Evolutionary conservation across 345 rosid species (phyloP), one percentile per base, ranked within the genome.

Genomic region (Rhizophora apiculata): DNA sequence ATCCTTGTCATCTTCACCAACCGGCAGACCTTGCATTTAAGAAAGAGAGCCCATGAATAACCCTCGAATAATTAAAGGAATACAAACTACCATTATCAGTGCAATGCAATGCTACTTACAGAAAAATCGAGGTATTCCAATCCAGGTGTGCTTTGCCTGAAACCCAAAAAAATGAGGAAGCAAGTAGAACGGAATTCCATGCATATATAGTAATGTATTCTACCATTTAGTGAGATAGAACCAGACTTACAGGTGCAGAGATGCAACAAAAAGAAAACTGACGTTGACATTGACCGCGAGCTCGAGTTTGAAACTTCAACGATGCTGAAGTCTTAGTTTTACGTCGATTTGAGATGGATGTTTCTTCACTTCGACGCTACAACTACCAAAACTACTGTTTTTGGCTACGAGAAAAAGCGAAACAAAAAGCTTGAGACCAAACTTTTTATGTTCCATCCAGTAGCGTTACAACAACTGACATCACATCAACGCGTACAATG

Each of bases 201-300:
- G 30, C 20, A 51, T 9, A 58, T 31, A 31, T 22, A 2, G 57
- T 72, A 87, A 68, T 56, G 82, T 82, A 63, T 79, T 76, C 88
- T 85, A 84, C 89, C 92, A 88, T 49, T 69, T 83, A 31, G 27
- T 72, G 65, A 7, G 3, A 59, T 7, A 8, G 1, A 13, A 4
- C n/a, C n/a, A 21, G 0, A 67, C 18, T 31, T 1, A 36, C 15
- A n/a, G 3, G 6, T 19, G 19, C 64, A 29, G 16, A 54, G 4
- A 20, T 29, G 16, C 36, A 46, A 7, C 36, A 68, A 20, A 18
- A 51, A 30, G 13, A 57, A n/a, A 19, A 64, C 82, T 57, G 75
- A 84, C 92, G 68, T 72, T 76, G 0, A 81, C 84, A 69, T 82
- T 83, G 49, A 85, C 86, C 64, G 68, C 79, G 68, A 34, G 37